Conservation (phyloP, 2,329 filamentous ascomycete species). For the Dactylellina leptospora region DNA sequence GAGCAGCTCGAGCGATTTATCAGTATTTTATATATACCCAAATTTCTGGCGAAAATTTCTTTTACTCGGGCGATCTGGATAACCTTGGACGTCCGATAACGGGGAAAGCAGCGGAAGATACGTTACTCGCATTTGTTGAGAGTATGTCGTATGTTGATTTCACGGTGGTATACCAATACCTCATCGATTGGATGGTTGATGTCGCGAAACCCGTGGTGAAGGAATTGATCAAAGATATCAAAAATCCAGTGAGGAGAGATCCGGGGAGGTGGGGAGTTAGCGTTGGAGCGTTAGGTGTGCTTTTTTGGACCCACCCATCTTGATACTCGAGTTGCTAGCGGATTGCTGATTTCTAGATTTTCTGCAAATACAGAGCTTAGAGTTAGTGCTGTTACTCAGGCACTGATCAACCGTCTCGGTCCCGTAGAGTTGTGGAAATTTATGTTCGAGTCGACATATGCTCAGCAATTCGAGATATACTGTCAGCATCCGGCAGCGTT, state of each 20-base stretch:
- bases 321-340: no score
- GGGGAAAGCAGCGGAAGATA: conserved; percentile 4
- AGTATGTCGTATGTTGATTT: conserved; percentile 17
- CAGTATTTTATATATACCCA: conserved; percentile 30
- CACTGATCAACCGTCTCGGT: conserved; percentile 23
- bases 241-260: conserved; percentile 27
- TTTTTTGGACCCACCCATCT: no score
- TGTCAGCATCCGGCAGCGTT: conserved; percentile 23
- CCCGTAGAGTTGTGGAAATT: conserved; percentile 35
- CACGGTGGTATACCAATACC: background rate
- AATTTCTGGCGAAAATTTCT: conserved; percentile 19
- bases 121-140: conserved; percentile 25
- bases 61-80: conserved; percentile 13
- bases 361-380: no score
- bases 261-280: conserved; percentile 4
- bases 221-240: conserved; percentile 20
- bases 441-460: conserved; percentile 14
- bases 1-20: conserved; percentile 21
- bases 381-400: conserved; percentile 9
- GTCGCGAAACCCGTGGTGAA: background rate
- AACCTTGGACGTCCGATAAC: conserved; percentile 24
- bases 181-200: conserved; percentile 17
- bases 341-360: no score
- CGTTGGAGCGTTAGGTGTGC: background rate
- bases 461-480: conserved; percentile 28